Evolutionary conservation across 345 rosid species (phyloP).

Genomic region (Populus tremula): DNA sequence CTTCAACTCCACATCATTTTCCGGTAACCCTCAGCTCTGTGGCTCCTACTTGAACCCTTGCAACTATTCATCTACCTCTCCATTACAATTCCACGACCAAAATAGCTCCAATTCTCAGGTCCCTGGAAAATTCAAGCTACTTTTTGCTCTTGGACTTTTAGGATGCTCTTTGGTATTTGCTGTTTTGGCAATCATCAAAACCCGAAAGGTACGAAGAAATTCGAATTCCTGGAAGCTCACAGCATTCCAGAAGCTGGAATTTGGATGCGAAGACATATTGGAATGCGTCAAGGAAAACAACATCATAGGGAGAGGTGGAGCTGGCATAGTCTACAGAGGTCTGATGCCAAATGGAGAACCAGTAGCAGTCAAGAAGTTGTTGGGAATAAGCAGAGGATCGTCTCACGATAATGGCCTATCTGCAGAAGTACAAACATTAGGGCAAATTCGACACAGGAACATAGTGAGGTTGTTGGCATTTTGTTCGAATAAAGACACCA

Average conservation of each 20-base stretch:
- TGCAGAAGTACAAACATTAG: constrained; percentile 65
- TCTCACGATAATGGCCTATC: constrained; percentile 57
- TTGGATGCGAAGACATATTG: constrained; percentile 42
- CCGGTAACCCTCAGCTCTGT: constrained; percentile 59
- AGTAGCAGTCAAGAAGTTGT: constrained; percentile 64
- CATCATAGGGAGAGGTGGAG: constrained; percentile 69
- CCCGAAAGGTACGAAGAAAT: constrained; percentile 38
- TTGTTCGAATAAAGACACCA: constrained; percentile 59
- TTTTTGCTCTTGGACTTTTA: constrained; percentile 54
- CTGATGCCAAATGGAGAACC: constrained; percentile 53
- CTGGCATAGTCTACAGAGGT: constrained; percentile 65
- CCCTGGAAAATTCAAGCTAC: constrained; percentile 40
- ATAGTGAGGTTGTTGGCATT: constrained; percentile 64
- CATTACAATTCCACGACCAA: constrained; percentile 1
- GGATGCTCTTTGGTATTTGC: constrained; percentile 47
- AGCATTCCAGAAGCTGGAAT: constrained; percentile 61
- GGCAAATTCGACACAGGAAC: constrained; percentile 66
- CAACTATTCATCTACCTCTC: constrained; percentile 28
- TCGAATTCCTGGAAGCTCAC: constrained; percentile 57
- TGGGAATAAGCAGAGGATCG: constrained; percentile 39
- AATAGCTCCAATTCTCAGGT: constrained; percentile 26
- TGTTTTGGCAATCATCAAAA: constrained; percentile 45
- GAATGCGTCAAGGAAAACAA: constrained; percentile 66
- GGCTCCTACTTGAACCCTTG: constrained; percentile 46
- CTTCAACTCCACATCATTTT: constrained; percentile 57